These are phyloP conservation scores for Boletus bicolor DNA, from an alignment of 768 basidiomycete genomes.

Conservation along the genomic window DNA sequence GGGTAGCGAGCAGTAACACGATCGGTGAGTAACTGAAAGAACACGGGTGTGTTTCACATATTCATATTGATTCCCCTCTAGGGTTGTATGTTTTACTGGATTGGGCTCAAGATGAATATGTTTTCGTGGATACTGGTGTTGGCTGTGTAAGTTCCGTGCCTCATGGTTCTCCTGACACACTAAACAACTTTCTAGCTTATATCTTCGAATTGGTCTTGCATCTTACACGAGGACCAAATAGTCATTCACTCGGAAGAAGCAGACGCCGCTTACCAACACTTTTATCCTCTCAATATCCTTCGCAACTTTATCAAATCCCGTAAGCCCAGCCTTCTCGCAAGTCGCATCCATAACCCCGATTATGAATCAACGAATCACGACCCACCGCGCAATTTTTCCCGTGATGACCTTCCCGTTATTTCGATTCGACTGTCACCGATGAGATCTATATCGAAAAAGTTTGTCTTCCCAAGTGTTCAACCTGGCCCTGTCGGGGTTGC, in stretches of 20 bases:
- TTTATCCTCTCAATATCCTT: conserved; percentile 52
- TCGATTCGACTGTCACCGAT: conserved; percentile 43
- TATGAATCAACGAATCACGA: conserved; percentile 2
- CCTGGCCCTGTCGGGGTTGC: neutral
- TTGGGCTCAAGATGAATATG: conserved; percentile 63
- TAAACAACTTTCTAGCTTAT: conserved; percentile 39
- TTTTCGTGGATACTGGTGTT: conserved; percentile 72
- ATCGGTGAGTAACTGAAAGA: conserved; percentile 22
- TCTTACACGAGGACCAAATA: conserved; percentile 60
- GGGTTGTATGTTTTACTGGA: conserved; percentile 64
- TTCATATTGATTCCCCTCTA: conserved; percentile 33
- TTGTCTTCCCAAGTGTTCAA: conserved; percentile 43
- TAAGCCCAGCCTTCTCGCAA: conserved; percentile 18
- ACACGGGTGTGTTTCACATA: neutral
- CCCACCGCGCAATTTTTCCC: conserved; percentile 6
- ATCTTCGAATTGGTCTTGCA: conserved; percentile 78
- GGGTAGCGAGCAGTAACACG: conserved; percentile 45
- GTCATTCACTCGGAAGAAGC: conserved; percentile 74
- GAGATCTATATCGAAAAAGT: conserved; percentile 49
- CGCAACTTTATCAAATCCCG: conserved; percentile 28
- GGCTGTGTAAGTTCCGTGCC: conserved; percentile 54
- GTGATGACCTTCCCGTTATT: conserved; percentile 39
- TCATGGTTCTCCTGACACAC: neutral
- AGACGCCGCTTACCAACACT: conserved; percentile 62
- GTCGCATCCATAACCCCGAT: conserved; percentile 6